phyloP scores from a whole-genome alignment of 2,329 filamentous ascomycete species.

The Aspergillus sp. region DNA sequence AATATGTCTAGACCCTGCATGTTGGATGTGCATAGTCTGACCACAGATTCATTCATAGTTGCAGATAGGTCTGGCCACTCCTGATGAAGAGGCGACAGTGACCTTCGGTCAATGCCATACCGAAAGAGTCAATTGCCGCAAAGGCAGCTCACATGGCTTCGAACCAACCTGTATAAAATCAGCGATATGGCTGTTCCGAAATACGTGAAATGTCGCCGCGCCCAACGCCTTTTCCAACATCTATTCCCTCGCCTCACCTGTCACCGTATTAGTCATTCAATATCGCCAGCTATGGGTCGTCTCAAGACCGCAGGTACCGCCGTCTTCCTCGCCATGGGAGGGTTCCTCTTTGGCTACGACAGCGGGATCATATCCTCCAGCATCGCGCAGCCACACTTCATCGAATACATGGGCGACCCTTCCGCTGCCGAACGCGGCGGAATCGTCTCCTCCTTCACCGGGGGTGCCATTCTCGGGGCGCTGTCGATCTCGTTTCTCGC shows the following conservation, averaged over 20 bases:
- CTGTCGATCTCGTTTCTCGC: constrained; percentile 5
- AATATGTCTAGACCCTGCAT: background rate
- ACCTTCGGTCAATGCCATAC: background rate
- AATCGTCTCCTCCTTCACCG: constrained; percentile 36
- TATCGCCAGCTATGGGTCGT: background rate
- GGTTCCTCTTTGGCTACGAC: constrained; percentile 12
- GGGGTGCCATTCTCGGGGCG: constrained; percentile 25
- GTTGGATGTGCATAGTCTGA: background rate
- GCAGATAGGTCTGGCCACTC: background rate
- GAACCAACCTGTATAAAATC: background rate
- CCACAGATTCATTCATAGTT: background rate
- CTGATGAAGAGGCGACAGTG: background rate
- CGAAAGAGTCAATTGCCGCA: background rate
- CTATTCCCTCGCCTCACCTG: background rate
- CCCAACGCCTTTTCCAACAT: background rate
- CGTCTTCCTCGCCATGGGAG: constrained; percentile 9
- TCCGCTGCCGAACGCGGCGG: constrained; percentile 23
- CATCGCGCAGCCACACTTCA: constrained; percentile 26
- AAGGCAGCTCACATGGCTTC: background rate
- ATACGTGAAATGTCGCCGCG: background rate
- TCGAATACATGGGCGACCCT: constrained; percentile 20
- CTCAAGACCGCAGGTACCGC: constrained; percentile 7
- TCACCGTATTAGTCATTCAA: background rate
- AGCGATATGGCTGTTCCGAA: background rate
- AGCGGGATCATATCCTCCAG: constrained; percentile 21